Conservation (phyloP, 2,329 filamentous ascomycete genomes). For the Aspergillus vadensis region DNA sequence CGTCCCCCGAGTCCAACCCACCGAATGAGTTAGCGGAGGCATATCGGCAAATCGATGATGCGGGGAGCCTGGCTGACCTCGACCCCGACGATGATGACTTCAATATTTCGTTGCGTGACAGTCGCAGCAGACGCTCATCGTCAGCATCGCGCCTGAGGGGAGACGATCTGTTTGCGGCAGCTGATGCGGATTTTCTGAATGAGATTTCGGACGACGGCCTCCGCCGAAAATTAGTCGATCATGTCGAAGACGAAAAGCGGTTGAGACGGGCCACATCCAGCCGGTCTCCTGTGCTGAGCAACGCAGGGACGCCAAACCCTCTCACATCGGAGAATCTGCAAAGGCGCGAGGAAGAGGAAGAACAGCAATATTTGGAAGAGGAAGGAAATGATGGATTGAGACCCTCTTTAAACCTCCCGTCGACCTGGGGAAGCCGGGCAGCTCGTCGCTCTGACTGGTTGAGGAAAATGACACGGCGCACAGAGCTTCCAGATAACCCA, state of each 20-base stretch:
- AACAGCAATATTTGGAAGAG: conserved; percentile 21
- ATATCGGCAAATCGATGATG: conserved; percentile 44
- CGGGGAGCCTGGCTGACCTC: conserved; percentile 37
- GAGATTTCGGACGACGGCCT: conserved; percentile 37
- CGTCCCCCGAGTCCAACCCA: conserved; percentile 42
- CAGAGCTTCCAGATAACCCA: conserved; percentile 20
- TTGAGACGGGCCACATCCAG: conserved; percentile 42
- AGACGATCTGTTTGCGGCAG: conserved; percentile 24
- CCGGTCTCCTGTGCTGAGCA: conserved; percentile 44
- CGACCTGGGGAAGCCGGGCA: conserved; percentile 40
- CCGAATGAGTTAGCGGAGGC: conserved; percentile 42
- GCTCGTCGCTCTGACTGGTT: conserved; percentile 39
- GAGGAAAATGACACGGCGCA: conserved; percentile 32
- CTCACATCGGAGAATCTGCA: conserved; percentile 42
- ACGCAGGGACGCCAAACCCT: conserved; percentile 29
- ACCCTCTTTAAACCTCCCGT: conserved; percentile 41
- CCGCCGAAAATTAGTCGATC: conserved; percentile 38
- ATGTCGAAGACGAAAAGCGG: conserved; percentile 42
- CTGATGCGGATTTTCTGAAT: conserved; percentile 38
- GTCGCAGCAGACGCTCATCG: conserved; percentile 27
- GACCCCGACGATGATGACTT: conserved; percentile 36
- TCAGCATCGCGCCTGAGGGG: conserved; percentile 26
- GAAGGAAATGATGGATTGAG: conserved; percentile 27
- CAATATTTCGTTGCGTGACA: conserved; percentile 13
- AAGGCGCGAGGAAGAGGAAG: conserved; percentile 36